A percentile compares a stretch with the other conserved stretches of the same genome.
Conservation (phyloP, 179 eudicot species). For the Carnegiea gigantea region DNA sequence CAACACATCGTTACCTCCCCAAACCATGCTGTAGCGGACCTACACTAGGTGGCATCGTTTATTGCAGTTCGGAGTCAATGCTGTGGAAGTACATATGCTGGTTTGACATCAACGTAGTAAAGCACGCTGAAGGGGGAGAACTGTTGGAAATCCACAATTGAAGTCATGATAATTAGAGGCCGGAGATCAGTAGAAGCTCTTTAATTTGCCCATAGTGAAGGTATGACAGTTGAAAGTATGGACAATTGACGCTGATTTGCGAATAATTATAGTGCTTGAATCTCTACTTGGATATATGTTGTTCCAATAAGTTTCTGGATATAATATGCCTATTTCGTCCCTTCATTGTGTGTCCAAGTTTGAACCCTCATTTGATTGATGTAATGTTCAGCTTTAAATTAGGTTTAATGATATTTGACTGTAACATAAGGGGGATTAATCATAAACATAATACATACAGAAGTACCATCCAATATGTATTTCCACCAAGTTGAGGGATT, state of each 20-base stretch:
- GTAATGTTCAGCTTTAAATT: neutral
- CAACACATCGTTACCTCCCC: neutral
- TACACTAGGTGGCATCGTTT: neutral
- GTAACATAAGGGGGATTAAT: no score
- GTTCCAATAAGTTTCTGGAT: neutral
- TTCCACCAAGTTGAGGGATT: no score
- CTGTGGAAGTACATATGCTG: slow-evolving; percentile 1
- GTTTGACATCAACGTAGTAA: neutral
- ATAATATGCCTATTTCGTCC: neutral
- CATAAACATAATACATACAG: no score
- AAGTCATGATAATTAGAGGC: neutral
- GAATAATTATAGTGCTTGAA: neutral
- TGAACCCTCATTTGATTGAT: neutral
- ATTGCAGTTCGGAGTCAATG: no score
- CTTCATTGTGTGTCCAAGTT: neutral
- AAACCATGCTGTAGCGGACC: neutral
- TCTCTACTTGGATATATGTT: neutral
- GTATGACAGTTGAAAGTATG: neutral
- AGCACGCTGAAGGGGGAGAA: neutral
- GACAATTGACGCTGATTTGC: neutral
- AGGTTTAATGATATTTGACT: neutral
- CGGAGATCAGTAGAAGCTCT: neutral
- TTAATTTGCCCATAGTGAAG: slow-evolving; percentile 1
- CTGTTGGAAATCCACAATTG: neutral
- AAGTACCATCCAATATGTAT: no score